Conservation (phyloP, 2,329 filamentous ascomycete genomes). For the Exserohilum turcica region DNA sequence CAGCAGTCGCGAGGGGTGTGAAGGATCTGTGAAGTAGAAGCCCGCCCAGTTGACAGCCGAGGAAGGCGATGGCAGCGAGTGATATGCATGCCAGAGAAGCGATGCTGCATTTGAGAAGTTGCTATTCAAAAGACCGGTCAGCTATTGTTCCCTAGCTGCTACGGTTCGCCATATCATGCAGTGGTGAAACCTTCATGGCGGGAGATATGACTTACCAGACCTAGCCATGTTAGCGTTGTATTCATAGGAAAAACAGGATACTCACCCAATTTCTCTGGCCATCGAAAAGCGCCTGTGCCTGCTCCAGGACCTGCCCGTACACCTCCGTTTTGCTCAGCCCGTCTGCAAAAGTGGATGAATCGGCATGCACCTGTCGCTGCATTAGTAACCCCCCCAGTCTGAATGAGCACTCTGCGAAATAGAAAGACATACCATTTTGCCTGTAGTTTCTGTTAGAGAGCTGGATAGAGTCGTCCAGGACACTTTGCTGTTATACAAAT, state of each 20-base stretch:
- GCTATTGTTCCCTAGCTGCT: background rate
- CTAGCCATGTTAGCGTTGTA: background rate
- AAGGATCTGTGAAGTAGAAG: slow-evolving; percentile 52
- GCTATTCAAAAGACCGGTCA: slow-evolving; percentile 9
- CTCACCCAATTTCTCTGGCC: slow-evolving; percentile 79
- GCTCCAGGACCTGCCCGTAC: slow-evolving; percentile 73
- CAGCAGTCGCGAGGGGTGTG: slow-evolving; percentile 62
- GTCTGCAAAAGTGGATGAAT: slow-evolving; percentile 73
- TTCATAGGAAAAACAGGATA: background rate
- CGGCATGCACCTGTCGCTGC: slow-evolving; percentile 68
- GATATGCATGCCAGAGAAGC: slow-evolving; percentile 79
- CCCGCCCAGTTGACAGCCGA: slow-evolving; percentile 79
- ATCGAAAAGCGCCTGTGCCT: slow-evolving; percentile 71
- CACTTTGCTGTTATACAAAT: background rate
- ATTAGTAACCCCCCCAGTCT: background rate
- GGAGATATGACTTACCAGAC: slow-evolving; percentile 6
- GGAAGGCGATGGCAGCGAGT: slow-evolving; percentile 70
- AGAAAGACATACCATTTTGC: slow-evolving; percentile 4
- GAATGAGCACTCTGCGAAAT: background rate
- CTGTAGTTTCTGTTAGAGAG: background rate
- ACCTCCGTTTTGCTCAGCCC: slow-evolving; percentile 72
- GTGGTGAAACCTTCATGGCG: background rate
- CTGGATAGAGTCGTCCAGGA: background rate
- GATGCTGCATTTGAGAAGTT: slow-evolving; percentile 78
- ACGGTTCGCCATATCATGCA: background rate